Conservation (phyloP, 441 rosid species). For the Adansonia madagascariensis region DNA sequence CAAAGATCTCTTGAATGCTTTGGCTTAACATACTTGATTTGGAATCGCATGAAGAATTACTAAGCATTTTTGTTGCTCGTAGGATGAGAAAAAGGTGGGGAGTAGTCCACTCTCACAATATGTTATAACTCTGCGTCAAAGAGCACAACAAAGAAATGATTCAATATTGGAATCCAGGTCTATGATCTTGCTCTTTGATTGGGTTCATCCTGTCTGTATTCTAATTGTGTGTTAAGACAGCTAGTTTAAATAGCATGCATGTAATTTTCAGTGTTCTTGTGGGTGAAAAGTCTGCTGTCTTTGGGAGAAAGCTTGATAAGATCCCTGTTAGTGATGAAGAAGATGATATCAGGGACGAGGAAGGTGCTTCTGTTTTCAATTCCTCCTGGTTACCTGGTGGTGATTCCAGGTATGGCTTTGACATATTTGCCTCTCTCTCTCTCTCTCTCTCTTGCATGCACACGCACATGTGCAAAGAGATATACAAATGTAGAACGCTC, state of each 20-base stretch:
- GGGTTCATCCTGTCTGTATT: not conserved
- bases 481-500: not conserved
- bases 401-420: slow-evolving; percentile 54
- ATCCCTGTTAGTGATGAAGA: slow-evolving; percentile 60
- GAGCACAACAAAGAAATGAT: slow-evolving; percentile 70
- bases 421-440: slow-evolving; percentile 4
- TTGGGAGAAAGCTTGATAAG: slow-evolving; percentile 44
- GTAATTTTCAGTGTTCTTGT: slow-evolving; percentile 68
- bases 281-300: slow-evolving; percentile 72
- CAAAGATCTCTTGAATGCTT: slow-evolving; percentile 19
- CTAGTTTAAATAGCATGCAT: slow-evolving; percentile 16
- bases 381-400: slow-evolving; percentile 88
- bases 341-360: slow-evolving; percentile 43
- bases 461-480: not conserved
- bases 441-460: not conserved
- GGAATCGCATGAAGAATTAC: not conserved
- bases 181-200: slow-evolving; percentile 15
- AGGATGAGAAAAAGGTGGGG: slow-evolving; percentile 72
- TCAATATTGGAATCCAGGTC: slow-evolving; percentile 87
- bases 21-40: slow-evolving; percentile 12
- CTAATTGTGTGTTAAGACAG: not conserved
- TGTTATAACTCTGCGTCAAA: slow-evolving; percentile 51
- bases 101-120: slow-evolving; percentile 73
- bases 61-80: slow-evolving; percentile 21
- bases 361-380: slow-evolving; percentile 65